Percentiles rank a stretch among this genome's conserved stretches.
phyloP scores from a whole-genome alignment of 179 eudicot genomes.

The Drosera spatulata region DNA sequence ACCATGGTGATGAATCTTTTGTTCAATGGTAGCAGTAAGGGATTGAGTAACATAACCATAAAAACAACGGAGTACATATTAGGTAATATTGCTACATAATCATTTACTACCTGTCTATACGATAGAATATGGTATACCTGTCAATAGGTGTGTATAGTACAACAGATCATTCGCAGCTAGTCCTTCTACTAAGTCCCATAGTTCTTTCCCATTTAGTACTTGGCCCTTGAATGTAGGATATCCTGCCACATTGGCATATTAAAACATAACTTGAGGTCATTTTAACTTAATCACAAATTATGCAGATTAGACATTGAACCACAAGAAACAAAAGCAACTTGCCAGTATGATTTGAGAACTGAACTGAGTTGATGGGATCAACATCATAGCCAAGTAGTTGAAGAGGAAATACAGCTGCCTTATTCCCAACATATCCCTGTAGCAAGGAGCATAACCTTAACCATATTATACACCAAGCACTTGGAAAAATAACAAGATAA shows the following conservation, averaged over 20 bases:
- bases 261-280: background rate
- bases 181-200: constrained; percentile 87
- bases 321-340: constrained; percentile 28
- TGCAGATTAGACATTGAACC: background rate
- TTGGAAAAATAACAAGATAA: too few species aligned
- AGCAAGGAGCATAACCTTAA: constrained; percentile 2
- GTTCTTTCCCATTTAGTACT: constrained; percentile 76
- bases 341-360: constrained; percentile 99
- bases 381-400: constrained; percentile 90
- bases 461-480: background rate
- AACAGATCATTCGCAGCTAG: constrained; percentile 68
- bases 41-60: too few species aligned
- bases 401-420: constrained; percentile 92
- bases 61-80: too few species aligned
- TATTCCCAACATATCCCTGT: constrained; percentile 92
- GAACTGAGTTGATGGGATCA: constrained; percentile 93
- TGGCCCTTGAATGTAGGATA: constrained; percentile 94
- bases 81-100: too few species aligned
- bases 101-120: too few species aligned
- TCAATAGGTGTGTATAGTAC: constrained; percentile 75
- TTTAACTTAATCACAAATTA: too few species aligned
- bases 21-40: too few species aligned
- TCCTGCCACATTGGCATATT: constrained; percentile 36
- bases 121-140: constrained; percentile 20
- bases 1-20: too few species aligned